phyloP scores from a whole-genome alignment of 2,329 filamentous ascomycete genomes.

The Cordyceps farinosa region DNA sequence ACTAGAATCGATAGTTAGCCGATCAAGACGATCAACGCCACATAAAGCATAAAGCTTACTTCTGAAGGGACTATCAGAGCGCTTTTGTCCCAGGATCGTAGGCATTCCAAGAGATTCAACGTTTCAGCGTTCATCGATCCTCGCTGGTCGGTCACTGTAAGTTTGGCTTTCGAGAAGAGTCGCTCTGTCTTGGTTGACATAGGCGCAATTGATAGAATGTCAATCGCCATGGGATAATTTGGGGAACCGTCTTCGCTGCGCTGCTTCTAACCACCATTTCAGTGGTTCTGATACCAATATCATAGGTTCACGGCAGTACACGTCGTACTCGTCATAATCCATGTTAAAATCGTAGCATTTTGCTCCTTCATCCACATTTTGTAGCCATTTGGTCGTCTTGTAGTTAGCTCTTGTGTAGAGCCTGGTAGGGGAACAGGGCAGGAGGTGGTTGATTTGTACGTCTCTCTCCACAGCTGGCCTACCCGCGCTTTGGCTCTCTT shows the following conservation, averaged over 20 bases:
- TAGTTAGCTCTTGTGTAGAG: not conserved
- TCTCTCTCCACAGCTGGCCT: constrained; percentile 1
- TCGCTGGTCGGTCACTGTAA: constrained; percentile 1
- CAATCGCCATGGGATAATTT: constrained; percentile 14
- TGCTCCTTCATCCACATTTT: constrained; percentile 18
- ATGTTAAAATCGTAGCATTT: constrained; percentile 14
- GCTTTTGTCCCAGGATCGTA: constrained; percentile 16
- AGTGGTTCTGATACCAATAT: constrained; percentile 3
- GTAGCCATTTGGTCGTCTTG: constrained; percentile 14
- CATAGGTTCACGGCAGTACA: constrained; percentile 13
- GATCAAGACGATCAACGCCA: too few species aligned
- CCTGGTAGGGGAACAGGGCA: not conserved
- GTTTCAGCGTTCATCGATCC: constrained; percentile 12
- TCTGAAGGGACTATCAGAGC: constrained; percentile 1
- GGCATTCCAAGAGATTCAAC: constrained; percentile 12
- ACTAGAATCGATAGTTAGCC: too few species aligned
- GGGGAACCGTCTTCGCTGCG: too few species aligned
- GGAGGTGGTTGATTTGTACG: not conserved
- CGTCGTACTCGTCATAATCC: constrained; percentile 16
- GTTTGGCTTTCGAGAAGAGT: constrained; percentile 15
- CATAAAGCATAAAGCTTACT: too few species aligned
- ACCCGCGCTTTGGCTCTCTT: constrained; percentile 7
- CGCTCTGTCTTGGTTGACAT: constrained; percentile 15
- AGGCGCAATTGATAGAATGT: constrained; percentile 14
- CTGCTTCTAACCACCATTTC: too few species aligned